Evolutionary conservation across 2,329 filamentous ascomycete species (phyloP).

Genomic region (Clonostachys rosea): DNA sequence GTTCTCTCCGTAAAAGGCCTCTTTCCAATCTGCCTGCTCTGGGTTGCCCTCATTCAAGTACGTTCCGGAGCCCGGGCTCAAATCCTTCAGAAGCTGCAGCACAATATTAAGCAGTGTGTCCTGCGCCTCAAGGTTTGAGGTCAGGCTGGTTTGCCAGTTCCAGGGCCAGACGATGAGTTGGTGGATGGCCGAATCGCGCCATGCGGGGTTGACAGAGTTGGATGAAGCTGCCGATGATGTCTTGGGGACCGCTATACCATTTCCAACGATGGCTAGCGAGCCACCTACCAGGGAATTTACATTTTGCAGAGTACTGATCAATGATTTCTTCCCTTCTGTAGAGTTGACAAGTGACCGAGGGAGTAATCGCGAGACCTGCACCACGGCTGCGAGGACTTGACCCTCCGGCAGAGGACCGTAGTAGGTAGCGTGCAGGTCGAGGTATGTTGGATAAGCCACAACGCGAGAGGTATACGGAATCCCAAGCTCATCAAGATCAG

Average conservation of each 20-base stretch:
- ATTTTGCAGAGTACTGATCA: too few relatives aligned
- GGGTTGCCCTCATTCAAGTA: constrained; percentile 50
- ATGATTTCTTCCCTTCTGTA: neutral
- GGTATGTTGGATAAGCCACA: neutral
- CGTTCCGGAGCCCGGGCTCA: constrained; percentile 33
- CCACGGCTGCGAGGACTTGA: neutral
- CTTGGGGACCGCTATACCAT: neutral
- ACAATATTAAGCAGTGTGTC: constrained; percentile 16
- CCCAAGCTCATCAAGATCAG: neutral
- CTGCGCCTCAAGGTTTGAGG: constrained; percentile 12
- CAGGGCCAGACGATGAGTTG: constrained; percentile 9
- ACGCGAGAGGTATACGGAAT: neutral
- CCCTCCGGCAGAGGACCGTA: neutral
- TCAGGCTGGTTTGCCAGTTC: constrained; percentile 9
- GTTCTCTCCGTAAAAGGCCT: constrained; percentile 39
- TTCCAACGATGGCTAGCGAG: constrained; percentile 1
- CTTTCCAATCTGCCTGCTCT: constrained; percentile 32
- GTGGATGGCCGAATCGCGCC: neutral
- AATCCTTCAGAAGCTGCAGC: constrained; percentile 21
- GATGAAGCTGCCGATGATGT: neutral
- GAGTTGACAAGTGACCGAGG: neutral
- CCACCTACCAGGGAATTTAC: neutral
- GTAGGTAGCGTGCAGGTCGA: neutral
- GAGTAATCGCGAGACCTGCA: neutral
- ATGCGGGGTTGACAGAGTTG: neutral